Base-by-base conservation (phyloP, 495 filamentous ascomycete species). In the Daldinia childiae region DNA sequence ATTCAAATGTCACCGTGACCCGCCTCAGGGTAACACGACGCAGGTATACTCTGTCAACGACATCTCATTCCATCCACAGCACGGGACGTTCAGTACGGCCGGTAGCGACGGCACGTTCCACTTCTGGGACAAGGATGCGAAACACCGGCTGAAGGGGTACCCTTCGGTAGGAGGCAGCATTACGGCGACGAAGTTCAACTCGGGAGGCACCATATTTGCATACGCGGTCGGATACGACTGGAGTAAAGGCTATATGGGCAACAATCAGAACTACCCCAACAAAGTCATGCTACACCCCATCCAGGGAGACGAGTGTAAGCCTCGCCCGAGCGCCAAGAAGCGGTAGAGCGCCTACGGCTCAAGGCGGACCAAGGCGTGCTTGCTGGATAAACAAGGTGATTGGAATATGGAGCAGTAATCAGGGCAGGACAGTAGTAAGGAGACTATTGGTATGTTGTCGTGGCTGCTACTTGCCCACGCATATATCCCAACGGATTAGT, bases 181-280 rank as follows among this genome's bases (percentile, higher is more conserved):
- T 79, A 88, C 90, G 12, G 88, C 90, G 38, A 92, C 90, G 9
- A 88, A 84, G 6, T 98, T 97, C 85, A 92, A 91, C 77, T 81
- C 87, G 54, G 88, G 81, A 58, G 94, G 93, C 54, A 88, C 82
- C 71, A 92, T 95, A 71, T 96, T 97, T 75, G 94, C 93, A 17
- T 98, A 97, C 75, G 91, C 93, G 6, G 87, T 96, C 30, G 94
- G 92, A 74, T 98, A 98, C 73, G 94, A 98, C 82, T 98, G 94
- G 94, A 92, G 90, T 76, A 96, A 96, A 80, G 94, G 94, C 11
- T 95, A 92, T 79, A 82, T 86, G 7, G 85, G 78, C 30, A 95
- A 95, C 78, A 93, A 78, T 30, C 88, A 86, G 21, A 84, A 89
- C 68, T 85, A 87, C 41, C 85, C 89, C 6, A 94, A 90, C 78